A percentile compares a stretch with the other conserved stretches of the same genome.
These are phyloP conservation scores for Moesziomyces antarcticus DNA, from an alignment of 1,284 basidiomycete species.

Conservation along the genomic window DNA sequence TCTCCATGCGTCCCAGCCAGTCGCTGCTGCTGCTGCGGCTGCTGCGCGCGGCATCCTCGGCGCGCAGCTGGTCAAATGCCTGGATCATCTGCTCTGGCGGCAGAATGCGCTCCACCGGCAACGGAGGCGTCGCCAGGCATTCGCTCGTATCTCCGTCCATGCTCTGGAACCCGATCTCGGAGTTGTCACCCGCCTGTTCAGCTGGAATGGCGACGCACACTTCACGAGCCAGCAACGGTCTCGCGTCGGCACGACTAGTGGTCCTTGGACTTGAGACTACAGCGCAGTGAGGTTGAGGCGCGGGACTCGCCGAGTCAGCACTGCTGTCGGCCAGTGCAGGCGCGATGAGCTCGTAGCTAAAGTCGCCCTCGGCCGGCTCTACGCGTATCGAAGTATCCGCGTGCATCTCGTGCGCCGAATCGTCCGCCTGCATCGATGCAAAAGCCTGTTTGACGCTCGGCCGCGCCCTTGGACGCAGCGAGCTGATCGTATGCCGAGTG, in stretches of 20 bases:
- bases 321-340: neutral
- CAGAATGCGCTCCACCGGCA: slow-evolving; percentile 41
- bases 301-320: too few relatives aligned
- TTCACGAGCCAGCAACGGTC: neutral
- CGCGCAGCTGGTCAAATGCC: slow-evolving; percentile 46
- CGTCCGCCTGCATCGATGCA: neutral
- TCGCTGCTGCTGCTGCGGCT: slow-evolving; percentile 4
- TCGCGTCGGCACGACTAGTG: too few relatives aligned
- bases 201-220: neutral
- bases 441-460: slow-evolving; percentile 6
- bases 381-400: slow-evolving; percentile 3
- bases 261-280: too few relatives aligned
- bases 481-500: slow-evolving; percentile 16
- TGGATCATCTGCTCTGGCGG: slow-evolving; percentile 52
- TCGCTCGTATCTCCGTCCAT: neutral
- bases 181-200: neutral
- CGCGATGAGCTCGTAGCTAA: slow-evolving; percentile 32
- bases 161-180: neutral
- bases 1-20: slow-evolving; percentile 28
- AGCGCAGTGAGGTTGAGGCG: too few relatives aligned
- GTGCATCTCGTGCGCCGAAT: neutral
- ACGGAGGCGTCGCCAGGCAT: slow-evolving; percentile 3
- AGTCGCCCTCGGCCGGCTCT: slow-evolving; percentile 11
- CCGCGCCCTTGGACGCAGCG: slow-evolving; percentile 8
- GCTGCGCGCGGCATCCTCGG: slow-evolving; percentile 20